Evolutionary conservation across 2,329 filamentous ascomycete species (phyloP).

Genomic region (Ophiostoma novo-ulmi): DNA sequence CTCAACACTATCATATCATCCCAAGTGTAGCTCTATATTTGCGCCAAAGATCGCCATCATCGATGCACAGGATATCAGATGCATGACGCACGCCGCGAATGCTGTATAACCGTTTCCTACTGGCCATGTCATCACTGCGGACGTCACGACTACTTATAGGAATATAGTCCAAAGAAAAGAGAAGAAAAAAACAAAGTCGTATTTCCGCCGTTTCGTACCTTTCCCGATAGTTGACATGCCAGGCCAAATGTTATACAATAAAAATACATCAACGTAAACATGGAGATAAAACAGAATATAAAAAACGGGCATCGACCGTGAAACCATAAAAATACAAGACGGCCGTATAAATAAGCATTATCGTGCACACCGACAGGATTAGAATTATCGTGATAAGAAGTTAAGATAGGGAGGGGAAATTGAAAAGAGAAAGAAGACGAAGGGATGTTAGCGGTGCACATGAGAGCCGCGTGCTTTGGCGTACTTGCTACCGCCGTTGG

Average conservation of each 20-base stretch:
- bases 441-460: slow-evolving; percentile 10
- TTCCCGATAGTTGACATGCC: background rate
- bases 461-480: slow-evolving; percentile 5
- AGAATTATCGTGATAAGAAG: background rate
- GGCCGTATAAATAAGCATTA: background rate
- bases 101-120: background rate
- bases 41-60: background rate
- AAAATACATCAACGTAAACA: background rate
- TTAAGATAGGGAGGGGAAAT: background rate
- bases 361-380: background rate
- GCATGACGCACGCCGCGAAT: background rate
- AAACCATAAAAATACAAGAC: background rate
- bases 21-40: background rate
- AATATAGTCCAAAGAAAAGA: background rate
- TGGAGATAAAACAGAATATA: background rate
- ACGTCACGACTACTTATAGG: background rate
- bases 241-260: background rate
- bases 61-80: background rate
- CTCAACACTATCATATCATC: too few species aligned
- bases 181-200: background rate
- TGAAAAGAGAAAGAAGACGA: background rate
- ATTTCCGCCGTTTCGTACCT: background rate
- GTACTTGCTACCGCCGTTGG: slow-evolving; percentile 16
- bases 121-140: background rate
- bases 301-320: background rate